Percentiles rank a stretch among this genome's conserved stretches.
Conservation (phyloP, 108 stramenopile genomes). For the Pseudonitzschia delicatissima region DNA sequence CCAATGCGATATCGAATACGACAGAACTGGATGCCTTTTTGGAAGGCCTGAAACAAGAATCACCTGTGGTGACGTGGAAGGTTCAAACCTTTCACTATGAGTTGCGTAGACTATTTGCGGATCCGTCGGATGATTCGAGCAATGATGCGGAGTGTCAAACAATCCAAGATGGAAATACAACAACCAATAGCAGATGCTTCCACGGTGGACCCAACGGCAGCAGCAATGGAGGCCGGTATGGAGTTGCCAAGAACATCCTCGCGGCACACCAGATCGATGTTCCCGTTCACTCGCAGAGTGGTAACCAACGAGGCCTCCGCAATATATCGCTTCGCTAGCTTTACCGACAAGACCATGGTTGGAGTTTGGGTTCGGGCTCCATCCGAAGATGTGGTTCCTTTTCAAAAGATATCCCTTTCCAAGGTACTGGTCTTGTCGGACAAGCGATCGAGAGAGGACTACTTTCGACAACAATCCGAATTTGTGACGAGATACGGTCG, state of each 20-base stretch:
- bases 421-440: conserved; percentile 70
- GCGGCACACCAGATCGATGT: conserved; percentile 4
- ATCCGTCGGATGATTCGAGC: conserved; percentile 24
- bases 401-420: conserved; percentile 67
- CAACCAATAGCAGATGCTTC: neutral
- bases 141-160: conserved; percentile 5
- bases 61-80: conserved; percentile 73
- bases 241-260: neutral
- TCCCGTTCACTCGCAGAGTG: conserved; percentile 62
- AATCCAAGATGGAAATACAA: neutral
- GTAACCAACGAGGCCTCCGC: conserved; percentile 61
- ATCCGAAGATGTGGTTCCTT: conserved; percentile 47
- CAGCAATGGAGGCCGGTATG: too few species aligned
- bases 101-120: conserved; percentile 41
- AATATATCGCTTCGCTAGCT: conserved; percentile 50
- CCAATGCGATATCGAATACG: conserved; percentile 62
- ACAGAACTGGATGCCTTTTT: conserved; percentile 60
- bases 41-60: conserved; percentile 45
- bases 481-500: conserved; percentile 73
- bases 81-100: conserved; percentile 84
- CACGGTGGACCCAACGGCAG: neutral
- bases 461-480: conserved; percentile 80
- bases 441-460: conserved; percentile 64
- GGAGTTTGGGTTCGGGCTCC: conserved; percentile 79
- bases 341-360: conserved; percentile 61